Evolutionary conservation across 2,329 filamentous ascomycete genomes (phyloP), one percentile per base, ranked within the genome.

Genomic region (Coniella vitis): DNA sequence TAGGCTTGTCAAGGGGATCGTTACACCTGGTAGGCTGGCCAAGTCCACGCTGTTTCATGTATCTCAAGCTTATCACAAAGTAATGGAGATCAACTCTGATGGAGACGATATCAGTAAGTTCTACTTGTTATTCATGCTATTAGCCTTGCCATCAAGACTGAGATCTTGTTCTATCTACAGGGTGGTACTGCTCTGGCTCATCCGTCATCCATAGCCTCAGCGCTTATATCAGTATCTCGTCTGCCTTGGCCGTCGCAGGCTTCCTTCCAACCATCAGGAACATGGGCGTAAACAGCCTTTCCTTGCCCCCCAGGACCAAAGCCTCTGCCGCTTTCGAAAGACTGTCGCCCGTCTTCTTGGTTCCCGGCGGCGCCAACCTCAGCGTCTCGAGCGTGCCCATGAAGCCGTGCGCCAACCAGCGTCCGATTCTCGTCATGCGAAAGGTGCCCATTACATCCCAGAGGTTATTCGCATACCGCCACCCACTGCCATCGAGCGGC

Each of bases 301-400:
- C 40, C 39, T 51, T 53, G 2, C 51, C 51, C 16, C 51, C 51
- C 32, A 51, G 17, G 0, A 53, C 51, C n/a, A 53, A 41, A 1
- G 51, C 51, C 43, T 51, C 48, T 2, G 40, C 48, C 3, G 83
- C 86, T 54, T 79, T 59, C 2, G 81, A 84, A 57, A 90, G 66
- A 58, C 80, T 84, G 68, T 89, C 81, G 5, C 84, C 86, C 4
- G 84, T 88, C 75, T 87, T 88, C 65, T 84, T 81, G 14, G 84
- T 86, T 19, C 86, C 86, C 52, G 64, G 68, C 14, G 86, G 85
- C 35, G 84, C 81, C 20, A 89, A 58, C 31, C 78, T 72, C 47
- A 86, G 60, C 51, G 62, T 76, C 70, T 90, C 86, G 51, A 87
- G 69, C 10, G 70, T 67, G 45, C 82, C 83, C 37, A 87, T 75